A percentile compares a stretch with the other conserved stretches of the same genome.
Evolutionary conservation across 306 rosid genomes (phyloP).

Genomic region (Cicer arietinum): DNA sequence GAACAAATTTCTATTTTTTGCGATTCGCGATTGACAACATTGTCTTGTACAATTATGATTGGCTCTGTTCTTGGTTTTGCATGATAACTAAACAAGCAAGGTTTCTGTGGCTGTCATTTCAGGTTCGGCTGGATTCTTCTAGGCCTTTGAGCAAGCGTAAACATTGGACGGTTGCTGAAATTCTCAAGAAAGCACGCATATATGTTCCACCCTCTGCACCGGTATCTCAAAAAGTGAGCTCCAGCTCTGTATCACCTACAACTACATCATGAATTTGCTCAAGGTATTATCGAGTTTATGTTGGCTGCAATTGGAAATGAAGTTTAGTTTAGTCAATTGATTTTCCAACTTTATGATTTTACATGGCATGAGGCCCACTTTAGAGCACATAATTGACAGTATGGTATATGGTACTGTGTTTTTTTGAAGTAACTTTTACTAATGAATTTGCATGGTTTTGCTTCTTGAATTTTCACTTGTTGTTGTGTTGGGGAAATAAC

Average conservation of each 20-base stretch:
- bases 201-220: constrained; percentile 62
- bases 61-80: constrained; percentile 23
- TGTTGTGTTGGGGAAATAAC: constrained; percentile 9
- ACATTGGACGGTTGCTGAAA: constrained; percentile 86
- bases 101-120: constrained; percentile 29
- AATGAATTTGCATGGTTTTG: constrained; percentile 3
- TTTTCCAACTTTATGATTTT: constrained; percentile 26
- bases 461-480: constrained; percentile 19
- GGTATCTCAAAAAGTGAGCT: constrained; percentile 16
- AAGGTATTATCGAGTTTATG: constrained; percentile 36
- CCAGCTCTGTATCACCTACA: constrained; percentile 41
- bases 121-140: constrained; percentile 81
- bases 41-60: neutral
- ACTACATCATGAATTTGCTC: constrained; percentile 40
- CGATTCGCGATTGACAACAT: neutral
- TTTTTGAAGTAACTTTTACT: neutral
- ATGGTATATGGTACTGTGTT: constrained; percentile 2
- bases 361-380: neutral
- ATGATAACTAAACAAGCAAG: neutral
- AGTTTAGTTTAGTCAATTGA: constrained; percentile 11
- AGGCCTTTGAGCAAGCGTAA: constrained; percentile 88
- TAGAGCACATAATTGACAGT: constrained; percentile 31
- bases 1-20: neutral
- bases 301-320: constrained; percentile 30
- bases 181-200: constrained; percentile 81